These are phyloP conservation scores for Bruguiera parviflora DNA, from an alignment of 345 rosid genomes.

Conservation along the genomic window DNA sequence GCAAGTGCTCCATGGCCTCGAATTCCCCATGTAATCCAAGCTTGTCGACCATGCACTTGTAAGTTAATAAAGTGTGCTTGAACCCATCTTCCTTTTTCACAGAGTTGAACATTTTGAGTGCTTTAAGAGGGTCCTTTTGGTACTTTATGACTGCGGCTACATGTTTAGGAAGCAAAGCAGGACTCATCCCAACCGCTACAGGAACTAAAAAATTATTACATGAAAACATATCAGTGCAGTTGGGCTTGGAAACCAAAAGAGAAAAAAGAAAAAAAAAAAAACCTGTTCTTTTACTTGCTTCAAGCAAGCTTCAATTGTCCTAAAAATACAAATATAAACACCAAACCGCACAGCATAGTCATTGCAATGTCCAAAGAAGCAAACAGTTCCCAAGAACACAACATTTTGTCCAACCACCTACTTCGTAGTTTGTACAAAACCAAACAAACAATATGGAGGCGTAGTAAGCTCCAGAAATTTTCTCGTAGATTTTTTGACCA, in stretches of 20 bases:
- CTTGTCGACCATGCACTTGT: constrained; percentile 66
- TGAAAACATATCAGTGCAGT: constrained; percentile 15
- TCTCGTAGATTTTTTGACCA: neutral
- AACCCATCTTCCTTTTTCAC: constrained; percentile 60
- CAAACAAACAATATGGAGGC: no score
- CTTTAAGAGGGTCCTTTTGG: constrained; percentile 68
- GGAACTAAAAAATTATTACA: constrained; percentile 9
- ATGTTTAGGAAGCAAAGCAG: constrained; percentile 67
- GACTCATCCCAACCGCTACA: constrained; percentile 42
- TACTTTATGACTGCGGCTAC: constrained; percentile 68
- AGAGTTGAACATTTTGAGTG: constrained; percentile 70
- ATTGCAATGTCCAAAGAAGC: neutral
- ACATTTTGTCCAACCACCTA: no score
- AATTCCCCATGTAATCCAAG: constrained; percentile 74
- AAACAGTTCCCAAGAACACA: neutral
- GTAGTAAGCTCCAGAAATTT: neutral
- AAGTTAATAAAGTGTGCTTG: constrained; percentile 69
- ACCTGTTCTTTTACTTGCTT: neutral
- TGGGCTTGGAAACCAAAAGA: neutral
- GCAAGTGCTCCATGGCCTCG: constrained; percentile 64
- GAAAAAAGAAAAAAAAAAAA: neutral
- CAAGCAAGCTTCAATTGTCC: constrained; percentile 19
- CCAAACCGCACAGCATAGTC: neutral
- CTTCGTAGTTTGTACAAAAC: no score
- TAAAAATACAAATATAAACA: constrained; percentile 1